phyloP scores from a whole-genome alignment of 352 stramenopile genomes.

The Pythium sp. region DNA sequence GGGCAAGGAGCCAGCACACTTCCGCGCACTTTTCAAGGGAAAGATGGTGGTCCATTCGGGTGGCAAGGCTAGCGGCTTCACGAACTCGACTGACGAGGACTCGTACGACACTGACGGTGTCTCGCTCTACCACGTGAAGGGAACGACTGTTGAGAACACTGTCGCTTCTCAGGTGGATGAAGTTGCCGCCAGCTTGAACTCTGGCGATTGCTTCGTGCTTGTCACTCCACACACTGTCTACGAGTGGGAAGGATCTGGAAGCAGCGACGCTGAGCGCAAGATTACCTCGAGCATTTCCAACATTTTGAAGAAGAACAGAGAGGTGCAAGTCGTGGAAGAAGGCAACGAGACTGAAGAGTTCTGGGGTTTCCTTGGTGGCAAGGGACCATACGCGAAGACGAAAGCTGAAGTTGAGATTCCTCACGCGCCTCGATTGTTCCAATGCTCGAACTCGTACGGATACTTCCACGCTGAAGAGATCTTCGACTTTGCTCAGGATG shows the following conservation, averaged over 20 bases:
- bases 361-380: conserved; percentile 83
- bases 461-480: conserved; percentile 87
- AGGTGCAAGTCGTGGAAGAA: conserved; percentile 48
- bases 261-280: conserved; percentile 59
- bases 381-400: conserved; percentile 65
- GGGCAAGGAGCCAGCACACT: conserved; percentile 87
- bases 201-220: conserved; percentile 84
- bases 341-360: conserved; percentile 74
- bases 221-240: conserved; percentile 72
- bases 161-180: conserved; percentile 81
- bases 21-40: conserved; percentile 89
- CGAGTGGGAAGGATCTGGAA: conserved; percentile 73
- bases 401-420: conserved; percentile 66
- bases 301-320: conserved; percentile 55
- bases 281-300: conserved; percentile 58
- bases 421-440: conserved; percentile 85
- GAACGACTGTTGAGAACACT: conserved; percentile 84
- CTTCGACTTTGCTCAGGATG: conserved; percentile 86
- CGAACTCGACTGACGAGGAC: conserved; percentile 75
- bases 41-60: conserved; percentile 88
- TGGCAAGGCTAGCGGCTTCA: conserved; percentile 88
- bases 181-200: conserved; percentile 82
- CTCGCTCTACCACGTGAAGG: conserved; percentile 90
- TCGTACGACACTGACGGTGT: conserved; percentile 87
- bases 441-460: conserved; percentile 87